A percentile compares a stretch with the other conserved stretches of the same genome.
These are phyloP conservation scores for Jaltomata sinuosa DNA, from an alignment of 257 asterid genomes.

Conservation along the genomic window DNA sequence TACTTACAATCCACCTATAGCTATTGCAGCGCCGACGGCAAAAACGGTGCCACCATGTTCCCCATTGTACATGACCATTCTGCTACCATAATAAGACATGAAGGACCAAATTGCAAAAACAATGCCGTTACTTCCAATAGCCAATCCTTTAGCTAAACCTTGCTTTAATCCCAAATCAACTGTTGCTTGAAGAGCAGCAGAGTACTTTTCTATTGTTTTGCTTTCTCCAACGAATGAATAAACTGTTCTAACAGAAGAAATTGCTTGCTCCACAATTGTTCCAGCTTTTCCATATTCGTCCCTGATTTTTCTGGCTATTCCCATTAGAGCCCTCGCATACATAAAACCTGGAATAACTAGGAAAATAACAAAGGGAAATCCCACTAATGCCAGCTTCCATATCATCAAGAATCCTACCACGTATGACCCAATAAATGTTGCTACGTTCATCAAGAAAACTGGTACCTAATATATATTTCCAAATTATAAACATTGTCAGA, in stretches of 20 bases:
- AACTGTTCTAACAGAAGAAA: constrained; percentile 77
- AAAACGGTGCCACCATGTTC: constrained; percentile 78
- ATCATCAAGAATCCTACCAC: constrained; percentile 52
- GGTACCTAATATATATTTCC: constrained; percentile 40
- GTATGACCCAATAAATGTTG: constrained; percentile 59
- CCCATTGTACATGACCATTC: constrained; percentile 75
- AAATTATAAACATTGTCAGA: background rate
- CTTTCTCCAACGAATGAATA: constrained; percentile 79
- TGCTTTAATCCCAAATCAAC: constrained; percentile 59
- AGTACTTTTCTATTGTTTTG: constrained; percentile 38
- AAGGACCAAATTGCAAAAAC: constrained; percentile 83
- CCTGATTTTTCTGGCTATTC: constrained; percentile 47
- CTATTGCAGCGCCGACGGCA: constrained; percentile 76
- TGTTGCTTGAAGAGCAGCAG: constrained; percentile 66
- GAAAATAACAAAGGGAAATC: constrained; percentile 57
- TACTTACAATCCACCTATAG: constrained; percentile 86
- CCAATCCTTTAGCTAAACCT: constrained; percentile 87
- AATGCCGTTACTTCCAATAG: constrained; percentile 75
- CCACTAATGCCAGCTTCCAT: constrained; percentile 71
- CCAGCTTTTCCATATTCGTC: constrained; percentile 68
- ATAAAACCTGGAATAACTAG: constrained; percentile 80
- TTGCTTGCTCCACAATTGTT: constrained; percentile 61
- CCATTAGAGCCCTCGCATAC: constrained; percentile 67
- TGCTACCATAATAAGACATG: constrained; percentile 75
- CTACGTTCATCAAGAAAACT: constrained; percentile 57